These are phyloP conservation scores for Butyriboletus loyo DNA, from an alignment of 768 basidiomycete species.

Conservation along the genomic window DNA sequence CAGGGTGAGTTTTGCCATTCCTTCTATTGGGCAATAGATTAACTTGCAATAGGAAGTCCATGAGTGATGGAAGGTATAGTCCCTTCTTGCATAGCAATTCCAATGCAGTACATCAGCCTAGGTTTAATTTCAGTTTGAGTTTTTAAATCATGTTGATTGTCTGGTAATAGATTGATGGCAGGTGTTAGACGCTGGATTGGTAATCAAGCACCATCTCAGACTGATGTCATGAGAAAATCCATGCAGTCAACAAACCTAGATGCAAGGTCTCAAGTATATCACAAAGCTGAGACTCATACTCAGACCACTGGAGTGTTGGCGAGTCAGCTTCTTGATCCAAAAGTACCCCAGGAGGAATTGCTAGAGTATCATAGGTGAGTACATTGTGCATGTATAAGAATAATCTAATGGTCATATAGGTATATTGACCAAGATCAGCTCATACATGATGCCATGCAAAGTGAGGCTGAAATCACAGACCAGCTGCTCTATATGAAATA, in stretches of 20 bases:
- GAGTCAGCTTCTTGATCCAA: slow-evolving; percentile 54
- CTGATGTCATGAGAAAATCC: slow-evolving; percentile 42
- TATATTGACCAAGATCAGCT: slow-evolving; percentile 76
- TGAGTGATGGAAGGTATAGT: slow-evolving; percentile 64
- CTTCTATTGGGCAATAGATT: neutral
- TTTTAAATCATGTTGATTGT: slow-evolving; percentile 14
- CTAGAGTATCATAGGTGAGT: slow-evolving; percentile 70
- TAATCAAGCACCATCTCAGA: slow-evolving; percentile 42
- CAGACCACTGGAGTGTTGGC: slow-evolving; percentile 61
- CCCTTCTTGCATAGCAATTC: slow-evolving; percentile 69
- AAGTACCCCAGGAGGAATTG: slow-evolving; percentile 60
- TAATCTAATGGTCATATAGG: slow-evolving; percentile 32
- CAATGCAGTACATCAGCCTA: slow-evolving; percentile 34
- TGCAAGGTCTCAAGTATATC: slow-evolving; percentile 28
- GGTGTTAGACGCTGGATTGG: slow-evolving; percentile 80
- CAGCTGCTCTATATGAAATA: slow-evolving; percentile 53
- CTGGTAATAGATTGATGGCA: slow-evolving; percentile 57
- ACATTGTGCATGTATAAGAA: neutral
- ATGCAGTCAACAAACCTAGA: slow-evolving; percentile 26
- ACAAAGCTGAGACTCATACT: slow-evolving; percentile 25
- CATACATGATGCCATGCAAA: slow-evolving; percentile 54
- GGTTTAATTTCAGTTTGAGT: slow-evolving; percentile 26
- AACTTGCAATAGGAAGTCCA: slow-evolving; percentile 53
- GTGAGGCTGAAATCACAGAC: slow-evolving; percentile 55
- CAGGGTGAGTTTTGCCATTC: slow-evolving; percentile 50